Conservation (phyloP, 2,329 filamentous ascomycete species). For the Fusarium falciforme region DNA sequence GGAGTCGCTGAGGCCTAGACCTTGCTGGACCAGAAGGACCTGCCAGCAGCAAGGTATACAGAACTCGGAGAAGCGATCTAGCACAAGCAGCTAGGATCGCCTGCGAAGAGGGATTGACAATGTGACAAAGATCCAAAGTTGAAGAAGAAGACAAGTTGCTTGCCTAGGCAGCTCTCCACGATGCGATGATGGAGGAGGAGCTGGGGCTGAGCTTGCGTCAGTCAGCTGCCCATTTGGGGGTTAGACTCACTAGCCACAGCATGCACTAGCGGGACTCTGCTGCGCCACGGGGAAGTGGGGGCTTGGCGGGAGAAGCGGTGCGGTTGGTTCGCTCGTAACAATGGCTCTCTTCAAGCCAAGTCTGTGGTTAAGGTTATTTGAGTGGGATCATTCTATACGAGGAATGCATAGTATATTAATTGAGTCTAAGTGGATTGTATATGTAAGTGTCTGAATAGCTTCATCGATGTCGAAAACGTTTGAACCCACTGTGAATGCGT, state of each 20-base stretch:
- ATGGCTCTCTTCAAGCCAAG: background rate
- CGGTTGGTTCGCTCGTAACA: background rate
- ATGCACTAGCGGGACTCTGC: background rate
- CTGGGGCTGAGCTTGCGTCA: conserved; percentile 43
- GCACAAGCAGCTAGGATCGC: background rate
- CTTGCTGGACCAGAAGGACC: conserved; percentile 29
- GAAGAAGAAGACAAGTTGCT: conserved; percentile 28
- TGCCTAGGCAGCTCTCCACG: conserved; percentile 33
- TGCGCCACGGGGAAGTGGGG: conserved; percentile 26
- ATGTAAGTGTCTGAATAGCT: background rate
- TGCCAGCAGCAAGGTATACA: conserved; percentile 5
- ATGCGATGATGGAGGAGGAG: conserved; percentile 37
- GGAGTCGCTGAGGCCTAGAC: conserved; percentile 1
- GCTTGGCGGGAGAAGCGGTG: background rate
- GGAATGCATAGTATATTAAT: background rate
- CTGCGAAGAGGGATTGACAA: conserved; percentile 1
- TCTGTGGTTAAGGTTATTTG: background rate
- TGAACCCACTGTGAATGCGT: background rate
- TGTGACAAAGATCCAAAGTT: conserved; percentile 5
- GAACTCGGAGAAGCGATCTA: background rate
- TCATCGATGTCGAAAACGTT: background rate
- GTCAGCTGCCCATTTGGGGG: conserved; percentile 16
- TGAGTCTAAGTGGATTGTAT: background rate
- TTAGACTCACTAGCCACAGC: conserved; percentile 26
- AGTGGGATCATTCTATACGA: background rate